These are phyloP conservation scores for Dictyostelium capitatum DNA, from an alignment of 78 protist genomes.

Conservation along the genomic window DNA sequence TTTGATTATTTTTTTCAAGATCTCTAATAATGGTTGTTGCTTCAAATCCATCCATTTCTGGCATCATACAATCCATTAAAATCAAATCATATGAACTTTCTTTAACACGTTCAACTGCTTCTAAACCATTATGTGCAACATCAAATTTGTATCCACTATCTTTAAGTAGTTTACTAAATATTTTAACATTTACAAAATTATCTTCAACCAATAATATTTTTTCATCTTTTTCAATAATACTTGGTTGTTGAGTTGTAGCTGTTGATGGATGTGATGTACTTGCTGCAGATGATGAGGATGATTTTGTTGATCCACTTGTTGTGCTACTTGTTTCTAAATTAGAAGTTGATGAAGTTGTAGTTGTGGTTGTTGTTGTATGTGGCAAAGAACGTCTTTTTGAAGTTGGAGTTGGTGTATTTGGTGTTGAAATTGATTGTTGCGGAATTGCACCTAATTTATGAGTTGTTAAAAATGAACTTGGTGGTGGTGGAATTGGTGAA, in stretches of 20 bases:
- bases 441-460: not conserved
- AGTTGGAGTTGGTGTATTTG: not conserved
- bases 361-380: not conserved
- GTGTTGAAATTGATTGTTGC: not conserved
- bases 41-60: constrained; percentile 67
- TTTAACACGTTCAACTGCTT: constrained; percentile 25
- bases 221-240: not conserved
- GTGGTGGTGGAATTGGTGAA: not conserved
- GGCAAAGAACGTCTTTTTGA: not conserved
- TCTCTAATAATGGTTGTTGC: constrained; percentile 59
- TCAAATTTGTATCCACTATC: constrained; percentile 41
- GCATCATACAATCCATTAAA: constrained; percentile 82
- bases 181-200: constrained; percentile 25
- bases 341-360: not conserved
- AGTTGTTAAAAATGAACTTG: not conserved
- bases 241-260: not conserved
- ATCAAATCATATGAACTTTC: constrained; percentile 13
- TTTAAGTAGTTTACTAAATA: constrained; percentile 36
- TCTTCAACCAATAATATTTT: constrained; percentile 67
- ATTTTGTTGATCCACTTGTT: not conserved
- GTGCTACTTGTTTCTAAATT: no score
- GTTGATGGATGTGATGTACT: no score
- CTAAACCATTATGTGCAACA: constrained; percentile 52
- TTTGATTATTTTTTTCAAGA: not conserved
- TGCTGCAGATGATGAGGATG: not conserved